A percentile compares a stretch with the other conserved stretches of the same genome.
phyloP scores from a whole-genome alignment of 129 eudicot species.

The Chrysanthemum seticuspe region DNA sequence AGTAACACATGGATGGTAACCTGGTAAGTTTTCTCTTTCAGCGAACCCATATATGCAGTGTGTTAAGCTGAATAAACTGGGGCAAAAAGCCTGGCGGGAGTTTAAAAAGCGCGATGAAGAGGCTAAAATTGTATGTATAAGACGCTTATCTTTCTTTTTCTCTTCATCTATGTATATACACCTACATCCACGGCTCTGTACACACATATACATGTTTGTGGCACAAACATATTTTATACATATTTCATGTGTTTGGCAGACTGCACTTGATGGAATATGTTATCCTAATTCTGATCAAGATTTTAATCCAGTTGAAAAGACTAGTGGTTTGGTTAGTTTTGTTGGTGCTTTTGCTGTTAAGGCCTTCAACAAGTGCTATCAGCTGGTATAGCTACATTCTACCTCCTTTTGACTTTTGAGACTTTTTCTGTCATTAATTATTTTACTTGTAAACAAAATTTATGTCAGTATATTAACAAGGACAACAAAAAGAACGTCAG shows the following conservation, averaged over 20 bases:
- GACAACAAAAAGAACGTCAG: background rate
- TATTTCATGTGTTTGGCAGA: background rate
- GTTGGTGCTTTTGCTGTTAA: background rate
- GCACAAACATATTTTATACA: background rate
- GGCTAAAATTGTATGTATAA: too few species aligned
- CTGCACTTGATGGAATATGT: background rate
- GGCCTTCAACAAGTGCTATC: background rate
- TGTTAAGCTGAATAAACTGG: too few species aligned
- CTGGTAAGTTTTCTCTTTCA: too few species aligned
- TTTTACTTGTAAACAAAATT: background rate
- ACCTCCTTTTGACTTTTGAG: background rate
- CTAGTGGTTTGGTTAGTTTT: background rate
- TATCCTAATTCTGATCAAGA: too few species aligned
- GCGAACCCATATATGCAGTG: too few species aligned
- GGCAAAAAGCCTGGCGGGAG: too few species aligned
- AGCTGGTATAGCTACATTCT: background rate
- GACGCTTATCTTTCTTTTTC: too few species aligned
- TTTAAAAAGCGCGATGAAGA: too few species aligned
- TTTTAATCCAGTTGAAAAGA: background rate
- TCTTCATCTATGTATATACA: too few species aligned
- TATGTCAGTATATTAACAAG: background rate
- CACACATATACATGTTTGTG: background rate
- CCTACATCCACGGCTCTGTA: background rate
- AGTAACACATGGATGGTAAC: too few species aligned
- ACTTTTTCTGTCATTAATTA: background rate